Evolutionary conservation across 2,329 filamentous ascomycete genomes (phyloP).

Genomic region (Monosporascus sp.): DNA sequence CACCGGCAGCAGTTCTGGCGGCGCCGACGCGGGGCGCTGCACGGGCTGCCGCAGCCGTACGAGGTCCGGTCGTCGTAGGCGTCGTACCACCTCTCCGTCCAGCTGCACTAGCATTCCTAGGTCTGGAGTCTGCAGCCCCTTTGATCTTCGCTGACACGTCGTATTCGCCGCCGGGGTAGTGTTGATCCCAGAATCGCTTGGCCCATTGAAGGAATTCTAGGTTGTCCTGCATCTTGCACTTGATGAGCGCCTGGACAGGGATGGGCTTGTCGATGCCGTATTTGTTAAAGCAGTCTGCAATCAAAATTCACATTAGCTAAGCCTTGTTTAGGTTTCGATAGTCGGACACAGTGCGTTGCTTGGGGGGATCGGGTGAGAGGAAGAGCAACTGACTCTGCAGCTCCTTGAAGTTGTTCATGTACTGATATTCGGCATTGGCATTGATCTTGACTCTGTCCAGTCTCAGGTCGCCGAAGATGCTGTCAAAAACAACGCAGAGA

Average conservation of each 20-base stretch:
- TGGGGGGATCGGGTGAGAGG: slow-evolving; percentile 1
- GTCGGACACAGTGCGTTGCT: slow-evolving; percentile 1
- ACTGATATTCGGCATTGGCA: slow-evolving; percentile 93
- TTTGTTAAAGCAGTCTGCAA: slow-evolving; percentile 56
- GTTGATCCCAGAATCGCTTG: slow-evolving; percentile 96
- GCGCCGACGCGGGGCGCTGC: slow-evolving; percentile 31
- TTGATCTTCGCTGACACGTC: slow-evolving; percentile 84
- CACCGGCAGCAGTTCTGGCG: slow-evolving; percentile 25
- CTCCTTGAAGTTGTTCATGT: slow-evolving; percentile 97
- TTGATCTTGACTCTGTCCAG: slow-evolving; percentile 98
- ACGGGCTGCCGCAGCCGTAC: too few species aligned
- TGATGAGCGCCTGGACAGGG: slow-evolving; percentile 81
- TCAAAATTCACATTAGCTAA: neutral
- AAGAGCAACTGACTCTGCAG: slow-evolving; percentile 69
- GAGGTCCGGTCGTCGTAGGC: slow-evolving; percentile 47
- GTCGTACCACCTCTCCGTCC: slow-evolving; percentile 53
- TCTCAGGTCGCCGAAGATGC: slow-evolving; percentile 91
- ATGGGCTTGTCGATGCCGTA: slow-evolving; percentile 87
- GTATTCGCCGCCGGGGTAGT: slow-evolving; percentile 96
- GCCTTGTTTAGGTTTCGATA: neutral
- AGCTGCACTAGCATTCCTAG: slow-evolving; percentile 44
- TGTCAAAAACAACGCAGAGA: slow-evolving; percentile 96
- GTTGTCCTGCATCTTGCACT: slow-evolving; percentile 99
- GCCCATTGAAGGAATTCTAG: slow-evolving; percentile 97
- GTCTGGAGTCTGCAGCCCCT: slow-evolving; percentile 58